Conservation (phyloP, 2,329 filamentous ascomycete genomes). For the Fusarium tjaetaba region DNA sequence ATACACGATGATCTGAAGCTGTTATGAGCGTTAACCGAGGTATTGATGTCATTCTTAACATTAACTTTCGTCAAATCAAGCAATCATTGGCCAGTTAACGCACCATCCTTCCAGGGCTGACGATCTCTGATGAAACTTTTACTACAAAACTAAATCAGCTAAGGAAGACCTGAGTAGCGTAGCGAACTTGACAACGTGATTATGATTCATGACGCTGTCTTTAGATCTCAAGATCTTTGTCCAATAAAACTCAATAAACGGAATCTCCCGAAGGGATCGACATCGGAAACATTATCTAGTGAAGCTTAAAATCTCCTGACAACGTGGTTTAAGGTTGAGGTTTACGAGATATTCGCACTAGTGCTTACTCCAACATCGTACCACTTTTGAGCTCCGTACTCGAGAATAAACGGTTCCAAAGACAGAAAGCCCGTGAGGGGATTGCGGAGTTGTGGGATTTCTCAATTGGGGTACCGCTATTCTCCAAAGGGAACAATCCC, state of each 20-base stretch:
- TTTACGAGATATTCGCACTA: neutral
- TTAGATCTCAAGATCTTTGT: neutral
- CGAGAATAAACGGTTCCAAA: neutral
- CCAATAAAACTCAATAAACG: neutral
- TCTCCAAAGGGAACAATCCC: neutral
- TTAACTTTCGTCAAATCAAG: neutral
- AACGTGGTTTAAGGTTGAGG: neutral
- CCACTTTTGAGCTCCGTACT: neutral
- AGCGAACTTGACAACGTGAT: neutral
- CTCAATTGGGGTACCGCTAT: neutral
- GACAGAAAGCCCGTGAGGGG: neutral
- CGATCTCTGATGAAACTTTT: neutral
- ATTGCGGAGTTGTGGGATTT: neutral
- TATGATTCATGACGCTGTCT: constrained; percentile 6
- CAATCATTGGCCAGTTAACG: neutral
- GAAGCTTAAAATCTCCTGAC: neutral
- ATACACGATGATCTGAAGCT: neutral
- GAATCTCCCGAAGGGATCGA: neutral
- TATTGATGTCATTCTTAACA: neutral
- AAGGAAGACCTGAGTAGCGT: neutral
- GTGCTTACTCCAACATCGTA: neutral
- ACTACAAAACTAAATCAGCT: neutral
- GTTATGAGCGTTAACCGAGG: neutral
- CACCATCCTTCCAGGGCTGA: neutral
- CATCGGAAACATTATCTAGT: neutral